A percentile compares a stretch with the other conserved stretches of the same genome.
phyloP scores from a whole-genome alignment of 73 alveolate species.

The Stentor roeselii region DNA sequence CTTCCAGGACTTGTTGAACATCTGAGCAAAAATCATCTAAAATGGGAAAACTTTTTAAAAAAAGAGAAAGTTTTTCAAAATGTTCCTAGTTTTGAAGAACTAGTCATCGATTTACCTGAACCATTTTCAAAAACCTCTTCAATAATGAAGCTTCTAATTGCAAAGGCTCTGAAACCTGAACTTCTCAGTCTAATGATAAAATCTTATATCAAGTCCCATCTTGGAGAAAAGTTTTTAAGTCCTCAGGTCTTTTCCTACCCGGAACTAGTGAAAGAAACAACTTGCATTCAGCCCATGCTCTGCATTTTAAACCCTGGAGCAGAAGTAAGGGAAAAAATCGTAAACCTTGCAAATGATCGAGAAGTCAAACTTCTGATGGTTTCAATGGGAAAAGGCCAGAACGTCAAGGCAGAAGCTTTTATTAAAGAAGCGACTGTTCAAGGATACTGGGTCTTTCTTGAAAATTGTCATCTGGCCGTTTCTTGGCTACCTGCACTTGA shows the following conservation, averaged over 20 bases:
- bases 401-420: constrained; percentile 86
- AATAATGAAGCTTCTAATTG: constrained; percentile 67
- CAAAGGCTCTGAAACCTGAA: constrained; percentile 76
- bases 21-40: constrained; percentile 36
- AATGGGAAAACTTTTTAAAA: constrained; percentile 42
- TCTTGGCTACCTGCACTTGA: constrained; percentile 98
- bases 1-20: constrained; percentile 46
- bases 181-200: constrained; percentile 54
- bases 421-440: constrained; percentile 69
- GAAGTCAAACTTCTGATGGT: constrained; percentile 73
- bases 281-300: constrained; percentile 65
- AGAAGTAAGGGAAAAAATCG: constrained; percentile 81
- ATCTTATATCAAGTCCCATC: constrained; percentile 55
- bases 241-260: constrained; percentile 71
- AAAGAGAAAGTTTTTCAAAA: constrained; percentile 39
- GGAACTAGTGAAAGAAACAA: constrained; percentile 66
- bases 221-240: constrained; percentile 75
- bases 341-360: constrained; percentile 78
- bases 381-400: constrained; percentile 93
- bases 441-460: constrained; percentile 99
- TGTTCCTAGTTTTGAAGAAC: constrained; percentile 54
- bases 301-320: constrained; percentile 80
- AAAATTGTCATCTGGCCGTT: constrained; percentile 99
- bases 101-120: constrained; percentile 65
- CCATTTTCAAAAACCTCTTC: constrained; percentile 53